Conservation (phyloP, 1,284 basidiomycete species). For the Mrakiaceae sp. region DNA sequence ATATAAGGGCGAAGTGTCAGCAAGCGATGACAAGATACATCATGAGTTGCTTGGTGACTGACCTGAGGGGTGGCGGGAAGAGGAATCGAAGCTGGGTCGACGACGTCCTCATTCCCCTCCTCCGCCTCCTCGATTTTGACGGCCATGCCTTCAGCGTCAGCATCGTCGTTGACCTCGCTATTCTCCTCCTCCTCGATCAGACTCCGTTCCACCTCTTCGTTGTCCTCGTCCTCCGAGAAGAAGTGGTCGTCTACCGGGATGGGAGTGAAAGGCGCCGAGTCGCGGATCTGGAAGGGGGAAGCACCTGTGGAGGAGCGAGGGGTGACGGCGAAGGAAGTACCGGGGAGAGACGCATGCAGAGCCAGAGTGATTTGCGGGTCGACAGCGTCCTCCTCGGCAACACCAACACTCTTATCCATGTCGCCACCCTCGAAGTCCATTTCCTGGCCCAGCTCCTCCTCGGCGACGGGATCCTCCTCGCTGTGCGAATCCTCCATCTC, state of each 20-base stretch:
- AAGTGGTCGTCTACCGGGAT: too few relatives aligned
- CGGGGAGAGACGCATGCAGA: background rate
- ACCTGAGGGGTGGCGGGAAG: too few relatives aligned
- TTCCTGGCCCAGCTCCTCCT: background rate
- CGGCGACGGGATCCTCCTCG: background rate
- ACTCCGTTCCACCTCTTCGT: slow-evolving; percentile 43
- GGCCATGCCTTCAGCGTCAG: background rate
- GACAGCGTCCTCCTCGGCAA: background rate
- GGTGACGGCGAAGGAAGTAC: background rate
- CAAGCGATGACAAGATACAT: too few relatives aligned
- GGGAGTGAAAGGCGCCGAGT: too few relatives aligned
- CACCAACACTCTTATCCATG: background rate
- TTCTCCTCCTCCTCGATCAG: slow-evolving; percentile 43
- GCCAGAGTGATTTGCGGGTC: background rate
- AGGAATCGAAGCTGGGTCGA: background rate
- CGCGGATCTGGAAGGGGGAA: too few relatives aligned
- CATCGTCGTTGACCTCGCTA: background rate
- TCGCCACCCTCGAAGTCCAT: background rate
- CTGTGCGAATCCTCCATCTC: background rate
- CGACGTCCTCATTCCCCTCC: slow-evolving; percentile 24
- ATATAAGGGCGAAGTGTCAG: too few relatives aligned
- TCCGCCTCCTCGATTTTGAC: slow-evolving; percentile 2
- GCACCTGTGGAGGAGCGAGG: too few relatives aligned
- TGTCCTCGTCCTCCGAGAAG: slow-evolving; percentile 31
- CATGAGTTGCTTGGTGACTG: too few relatives aligned